Evolutionary conservation across 345 rosid species (phyloP), one percentile per base, ranked within the genome.

Genomic region (Brassica carinata): DNA sequence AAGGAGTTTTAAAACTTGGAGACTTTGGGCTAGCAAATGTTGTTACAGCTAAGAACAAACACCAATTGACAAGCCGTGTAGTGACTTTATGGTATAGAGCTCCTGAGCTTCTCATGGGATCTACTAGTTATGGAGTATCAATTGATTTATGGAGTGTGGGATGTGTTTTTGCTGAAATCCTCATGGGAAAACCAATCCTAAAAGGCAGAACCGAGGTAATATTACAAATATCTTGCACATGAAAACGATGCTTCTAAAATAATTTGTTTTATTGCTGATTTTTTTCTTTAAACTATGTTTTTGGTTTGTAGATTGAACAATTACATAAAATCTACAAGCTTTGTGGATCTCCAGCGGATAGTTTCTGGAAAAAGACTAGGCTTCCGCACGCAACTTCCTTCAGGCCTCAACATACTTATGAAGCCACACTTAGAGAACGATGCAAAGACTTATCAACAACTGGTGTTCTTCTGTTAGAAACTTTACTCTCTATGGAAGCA

Each of bases 81-180:
- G 94, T 92, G 57, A 92, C 97, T 53, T 78, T 92, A 38, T 92
- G 97, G 97, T 92, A 92, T 73, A 86, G 97, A 18, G 91, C 97
- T 65, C 97, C 97, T 8, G 97, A 92, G 79, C 97, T 92, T 77
- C 76, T 92, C 75, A 90, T 90, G 91, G 97, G 94, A 5, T 90
- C 97, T 2, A 92, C 89, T 29, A 89, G 85, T 73, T 92, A 92
- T 74, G 89, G 88, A 23, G 88, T 88, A 74, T 83, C 97, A 0
- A 81, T 87, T 7, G 97, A 92, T 78, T 74, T 92, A 19, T 92
- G 97, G 97, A 92, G 94, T 81, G 88, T 89, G 8, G 97, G 97
- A 9, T 92, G 94, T 62, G 97, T 90, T 38, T 87, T 92, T 78
- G 90, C 91, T 45, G 94, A 89, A 77, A 81, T 92, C 72, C 86